Evolutionary conservation across 139 green algal species (phyloP).

Genomic region (Edaphochlamys debaryana): DNA sequence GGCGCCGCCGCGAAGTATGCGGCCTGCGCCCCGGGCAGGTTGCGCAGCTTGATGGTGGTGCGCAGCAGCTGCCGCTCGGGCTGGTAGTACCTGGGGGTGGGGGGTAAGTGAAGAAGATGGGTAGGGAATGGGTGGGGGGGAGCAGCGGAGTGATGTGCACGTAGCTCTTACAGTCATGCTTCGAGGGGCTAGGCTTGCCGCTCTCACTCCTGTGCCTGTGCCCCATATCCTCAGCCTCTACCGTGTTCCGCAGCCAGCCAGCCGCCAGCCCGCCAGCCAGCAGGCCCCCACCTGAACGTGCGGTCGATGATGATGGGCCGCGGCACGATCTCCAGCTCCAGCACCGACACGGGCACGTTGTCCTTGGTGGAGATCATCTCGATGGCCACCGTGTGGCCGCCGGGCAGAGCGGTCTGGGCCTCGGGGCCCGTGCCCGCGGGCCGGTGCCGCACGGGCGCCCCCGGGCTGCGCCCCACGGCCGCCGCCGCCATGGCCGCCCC

Average conservation of each 20-base stretch:
- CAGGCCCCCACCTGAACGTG: conserved; percentile 67
- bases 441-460: not conserved
- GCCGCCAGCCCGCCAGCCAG: too few species aligned
- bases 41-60: conserved; percentile 48
- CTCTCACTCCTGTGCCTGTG: too few species aligned
- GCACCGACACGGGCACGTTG: conserved; percentile 55
- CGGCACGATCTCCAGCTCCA: conserved; percentile 65
- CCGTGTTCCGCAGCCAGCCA: too few species aligned
- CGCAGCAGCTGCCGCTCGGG: conserved; percentile 58
- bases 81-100: conserved; percentile 54
- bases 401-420: not conserved
- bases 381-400: conserved; percentile 45
- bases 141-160: too few species aligned
- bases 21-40: conserved; percentile 38
- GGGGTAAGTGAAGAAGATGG: not conserved
- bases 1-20: conserved; percentile 28
- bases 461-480: not conserved
- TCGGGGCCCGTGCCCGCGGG: not conserved
- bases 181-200: too few species aligned
- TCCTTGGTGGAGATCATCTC: conserved; percentile 54
- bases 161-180: too few species aligned
- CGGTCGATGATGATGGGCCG: conserved; percentile 65
- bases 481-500: not conserved
- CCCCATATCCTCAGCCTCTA: too few species aligned
- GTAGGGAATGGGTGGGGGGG: not conserved